Conservation (phyloP, 1,284 basidiomycete species). For the Boletellus sp. region DNA sequence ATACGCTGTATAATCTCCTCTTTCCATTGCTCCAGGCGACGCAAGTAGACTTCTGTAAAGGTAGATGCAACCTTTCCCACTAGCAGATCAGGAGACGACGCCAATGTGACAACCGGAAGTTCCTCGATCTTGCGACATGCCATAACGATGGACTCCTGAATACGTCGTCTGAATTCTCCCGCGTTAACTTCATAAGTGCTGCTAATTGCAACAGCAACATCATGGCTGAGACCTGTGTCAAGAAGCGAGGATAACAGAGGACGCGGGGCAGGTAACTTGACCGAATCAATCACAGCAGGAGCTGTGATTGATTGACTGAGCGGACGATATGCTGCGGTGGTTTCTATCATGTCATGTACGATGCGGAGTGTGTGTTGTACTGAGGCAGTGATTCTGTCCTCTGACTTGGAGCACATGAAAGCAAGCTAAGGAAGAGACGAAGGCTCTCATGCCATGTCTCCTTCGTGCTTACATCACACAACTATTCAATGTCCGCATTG, state of each 20-base stretch:
- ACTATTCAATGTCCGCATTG: slow-evolving; percentile 19
- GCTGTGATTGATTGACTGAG: background rate
- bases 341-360: background rate
- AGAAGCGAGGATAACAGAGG: slow-evolving; percentile 2
- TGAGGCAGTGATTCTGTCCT: background rate
- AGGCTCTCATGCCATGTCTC: too few relatives aligned
- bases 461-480: background rate
- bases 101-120: fast-evolving
- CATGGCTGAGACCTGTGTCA: background rate
- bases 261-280: background rate
- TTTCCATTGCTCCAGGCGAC: slow-evolving; percentile 7
- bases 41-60: background rate
- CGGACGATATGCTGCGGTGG: background rate
- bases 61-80: background rate
- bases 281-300: background rate
- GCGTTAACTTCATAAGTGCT: background rate
- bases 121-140: background rate
- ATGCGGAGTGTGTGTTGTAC: background rate
- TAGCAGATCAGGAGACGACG: fast-evolving
- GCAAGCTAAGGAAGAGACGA: too few relatives aligned
- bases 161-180: background rate
- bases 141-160: background rate
- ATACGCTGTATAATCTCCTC: slow-evolving; percentile 1
- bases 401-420: background rate
- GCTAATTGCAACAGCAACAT: background rate